These are phyloP conservation scores for Eucalyptus pauciflora DNA, from an alignment of 345 rosid genomes.

Conservation along the genomic window DNA sequence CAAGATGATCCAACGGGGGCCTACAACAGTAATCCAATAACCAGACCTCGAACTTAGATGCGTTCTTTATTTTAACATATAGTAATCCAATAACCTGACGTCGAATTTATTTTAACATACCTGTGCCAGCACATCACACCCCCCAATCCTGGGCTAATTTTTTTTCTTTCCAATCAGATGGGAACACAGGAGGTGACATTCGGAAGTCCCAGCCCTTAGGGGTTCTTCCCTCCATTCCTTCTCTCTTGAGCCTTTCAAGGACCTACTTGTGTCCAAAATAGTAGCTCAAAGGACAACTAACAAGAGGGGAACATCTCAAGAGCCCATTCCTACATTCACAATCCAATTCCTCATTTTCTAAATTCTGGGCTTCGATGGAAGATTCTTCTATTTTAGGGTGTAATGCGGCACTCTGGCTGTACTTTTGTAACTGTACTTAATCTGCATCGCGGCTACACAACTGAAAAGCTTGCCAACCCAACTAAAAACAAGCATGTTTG, in stretches of 20 bases:
- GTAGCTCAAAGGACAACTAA: background rate
- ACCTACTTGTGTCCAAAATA: no score
- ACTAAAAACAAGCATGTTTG: background rate
- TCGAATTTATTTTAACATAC: no score
- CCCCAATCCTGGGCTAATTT: accelerated
- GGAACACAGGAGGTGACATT: no score
- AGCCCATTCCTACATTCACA: background rate
- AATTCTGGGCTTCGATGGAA: background rate
- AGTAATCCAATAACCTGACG: no score
- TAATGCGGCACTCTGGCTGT: background rate
- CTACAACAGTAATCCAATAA: no score
- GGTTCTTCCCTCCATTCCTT: no score
- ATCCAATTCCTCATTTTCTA: background rate
- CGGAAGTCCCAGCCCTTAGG: no score
- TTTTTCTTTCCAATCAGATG: no score
- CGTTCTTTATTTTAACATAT: no score
- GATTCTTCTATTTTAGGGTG: background rate
- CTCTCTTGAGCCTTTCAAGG: accelerated
- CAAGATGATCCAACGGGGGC: background rate
- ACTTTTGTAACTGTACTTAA: background rate
- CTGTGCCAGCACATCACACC: accelerated
- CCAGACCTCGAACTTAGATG: no score
- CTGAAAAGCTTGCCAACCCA: background rate
- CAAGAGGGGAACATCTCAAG: background rate
- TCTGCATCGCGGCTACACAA: background rate